Conservation (phyloP, 345 rosid genomes). For the Reutealis trisperma region DNA sequence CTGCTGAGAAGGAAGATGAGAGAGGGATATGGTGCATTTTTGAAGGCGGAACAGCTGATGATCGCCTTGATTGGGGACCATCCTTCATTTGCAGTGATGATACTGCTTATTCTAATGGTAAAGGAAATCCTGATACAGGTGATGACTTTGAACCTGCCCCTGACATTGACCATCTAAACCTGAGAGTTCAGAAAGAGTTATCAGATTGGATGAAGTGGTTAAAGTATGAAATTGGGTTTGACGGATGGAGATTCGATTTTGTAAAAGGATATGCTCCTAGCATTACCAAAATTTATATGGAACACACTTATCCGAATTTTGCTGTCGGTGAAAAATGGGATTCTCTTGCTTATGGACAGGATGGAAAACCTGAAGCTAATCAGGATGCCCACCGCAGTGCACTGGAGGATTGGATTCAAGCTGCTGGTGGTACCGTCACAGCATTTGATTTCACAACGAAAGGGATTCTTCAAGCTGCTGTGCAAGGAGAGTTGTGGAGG, state of each 20-base stretch:
- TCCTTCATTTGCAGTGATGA: conserved; percentile 65
- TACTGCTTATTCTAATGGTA: conserved; percentile 49
- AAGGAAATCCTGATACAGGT: conserved; percentile 75
- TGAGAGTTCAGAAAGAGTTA: conserved; percentile 59
- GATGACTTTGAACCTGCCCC: conserved; percentile 54
- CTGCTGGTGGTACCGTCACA: conserved; percentile 54
- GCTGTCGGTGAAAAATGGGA: conserved; percentile 88
- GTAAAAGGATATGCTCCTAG: conserved; percentile 67
- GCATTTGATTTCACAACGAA: conserved; percentile 93
- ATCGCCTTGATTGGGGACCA: conserved; percentile 87
- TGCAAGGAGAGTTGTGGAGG: conserved; percentile 76
- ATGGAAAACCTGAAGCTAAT: conserved; percentile 49
- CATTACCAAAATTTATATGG: conserved; percentile 52
- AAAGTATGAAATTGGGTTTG: conserved; percentile 67
- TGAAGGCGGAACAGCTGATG: conserved; percentile 84
- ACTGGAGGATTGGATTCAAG: conserved; percentile 60
- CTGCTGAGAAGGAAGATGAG: conserved; percentile 67
- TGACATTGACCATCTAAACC: conserved; percentile 83
- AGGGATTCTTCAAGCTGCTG: conserved; percentile 77
- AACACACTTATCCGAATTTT: conserved; percentile 58
- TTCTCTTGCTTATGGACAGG: conserved; percentile 47
- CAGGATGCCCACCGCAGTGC: conserved; percentile 63
- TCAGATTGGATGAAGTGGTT: conserved; percentile 95
- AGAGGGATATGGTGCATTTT: conserved; percentile 64
- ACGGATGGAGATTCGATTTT: conserved; percentile 78